These are phyloP conservation scores for Nemania serpens DNA, from an alignment of 2,329 filamentous ascomycete genomes.

Conservation along the genomic window DNA sequence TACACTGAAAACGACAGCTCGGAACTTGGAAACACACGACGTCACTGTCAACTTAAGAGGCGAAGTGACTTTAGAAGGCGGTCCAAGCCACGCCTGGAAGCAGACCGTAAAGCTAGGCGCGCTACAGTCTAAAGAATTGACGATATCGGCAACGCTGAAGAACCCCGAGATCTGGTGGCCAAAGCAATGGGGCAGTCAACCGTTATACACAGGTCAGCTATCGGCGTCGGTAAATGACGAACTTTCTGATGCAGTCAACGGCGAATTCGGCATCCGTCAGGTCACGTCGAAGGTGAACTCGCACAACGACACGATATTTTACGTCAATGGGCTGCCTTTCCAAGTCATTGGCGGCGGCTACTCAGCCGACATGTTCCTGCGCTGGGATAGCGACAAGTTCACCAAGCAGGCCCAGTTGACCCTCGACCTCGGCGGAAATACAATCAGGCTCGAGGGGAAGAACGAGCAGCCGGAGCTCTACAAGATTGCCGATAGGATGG, in stretches of 20 bases:
- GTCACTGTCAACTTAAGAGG: slow-evolving; percentile 45
- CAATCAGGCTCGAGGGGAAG: slow-evolving; percentile 66
- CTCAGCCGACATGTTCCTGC: slow-evolving; percentile 64
- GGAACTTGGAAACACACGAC: slow-evolving; percentile 47
- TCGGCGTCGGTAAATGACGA: slow-evolving; percentile 33
- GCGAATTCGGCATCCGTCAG: slow-evolving; percentile 58
- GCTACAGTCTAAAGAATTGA: slow-evolving; percentile 45
- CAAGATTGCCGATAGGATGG: slow-evolving; percentile 60
- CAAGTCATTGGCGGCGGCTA: slow-evolving; percentile 66
- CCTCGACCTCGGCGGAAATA: slow-evolving; percentile 66
- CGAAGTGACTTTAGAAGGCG: slow-evolving; percentile 43
- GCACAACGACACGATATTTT: slow-evolving; percentile 60
- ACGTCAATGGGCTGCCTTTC: slow-evolving; percentile 61
- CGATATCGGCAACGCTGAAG: slow-evolving; percentile 44
- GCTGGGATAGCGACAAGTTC: slow-evolving; percentile 57
- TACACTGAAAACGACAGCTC: slow-evolving; percentile 45
- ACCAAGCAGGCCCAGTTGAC: slow-evolving; percentile 55
- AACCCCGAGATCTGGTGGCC: slow-evolving; percentile 66
- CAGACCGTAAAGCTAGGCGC: slow-evolving; percentile 46
- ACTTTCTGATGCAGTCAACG: slow-evolving; percentile 42
- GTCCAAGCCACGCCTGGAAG: slow-evolving; percentile 36
- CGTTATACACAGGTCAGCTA: slow-evolving; percentile 50
- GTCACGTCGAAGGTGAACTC: slow-evolving; percentile 56
- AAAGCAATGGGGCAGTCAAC: slow-evolving; percentile 61
- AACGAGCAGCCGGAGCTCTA: slow-evolving; percentile 67